phyloP scores from a whole-genome alignment of 169 alveolate species.

The Plasmodium coatneyi region DNA sequence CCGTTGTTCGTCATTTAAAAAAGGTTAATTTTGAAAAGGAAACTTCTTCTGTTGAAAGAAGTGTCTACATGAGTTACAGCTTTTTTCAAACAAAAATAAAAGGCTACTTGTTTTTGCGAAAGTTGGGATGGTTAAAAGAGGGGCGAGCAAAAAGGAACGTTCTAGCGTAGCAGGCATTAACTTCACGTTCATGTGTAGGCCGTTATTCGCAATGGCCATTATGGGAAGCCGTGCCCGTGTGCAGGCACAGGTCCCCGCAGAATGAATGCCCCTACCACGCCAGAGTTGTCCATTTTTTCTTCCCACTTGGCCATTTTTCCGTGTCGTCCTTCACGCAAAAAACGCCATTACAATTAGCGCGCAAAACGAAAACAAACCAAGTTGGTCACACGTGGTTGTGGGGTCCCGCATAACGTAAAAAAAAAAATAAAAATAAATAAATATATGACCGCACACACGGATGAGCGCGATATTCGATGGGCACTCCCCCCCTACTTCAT shows the following conservation, averaged over 20 bases:
- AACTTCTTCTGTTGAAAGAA: not conserved
- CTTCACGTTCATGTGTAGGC: not conserved
- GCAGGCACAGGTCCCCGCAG: not conserved
- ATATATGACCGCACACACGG: not conserved
- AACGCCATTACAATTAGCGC: not conserved
- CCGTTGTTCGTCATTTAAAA: not conserved
- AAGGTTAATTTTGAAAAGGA: not conserved
- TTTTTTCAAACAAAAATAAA: not conserved
- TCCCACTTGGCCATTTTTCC: not conserved
- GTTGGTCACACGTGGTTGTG: not conserved
- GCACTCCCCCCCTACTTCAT: constrained; percentile 12
- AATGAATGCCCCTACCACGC: not conserved
- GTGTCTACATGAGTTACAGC: not conserved
- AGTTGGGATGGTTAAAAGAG: not conserved
- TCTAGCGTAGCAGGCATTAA: not conserved
- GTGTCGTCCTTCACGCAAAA: not conserved
- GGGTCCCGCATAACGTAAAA: not conserved
- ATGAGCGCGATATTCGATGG: not conserved
- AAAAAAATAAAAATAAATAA: not conserved
- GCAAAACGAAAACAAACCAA: not conserved
- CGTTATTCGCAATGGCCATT: not conserved
- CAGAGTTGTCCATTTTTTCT: not conserved
- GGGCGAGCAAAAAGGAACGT: not conserved
- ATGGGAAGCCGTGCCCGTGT: not conserved
- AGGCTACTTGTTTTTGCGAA: not conserved